Percentiles rank a stretch among this genome's conserved stretches.
phyloP scores from a whole-genome alignment of 257 asterid genomes.

The Salvia miltiorrhiza region DNA sequence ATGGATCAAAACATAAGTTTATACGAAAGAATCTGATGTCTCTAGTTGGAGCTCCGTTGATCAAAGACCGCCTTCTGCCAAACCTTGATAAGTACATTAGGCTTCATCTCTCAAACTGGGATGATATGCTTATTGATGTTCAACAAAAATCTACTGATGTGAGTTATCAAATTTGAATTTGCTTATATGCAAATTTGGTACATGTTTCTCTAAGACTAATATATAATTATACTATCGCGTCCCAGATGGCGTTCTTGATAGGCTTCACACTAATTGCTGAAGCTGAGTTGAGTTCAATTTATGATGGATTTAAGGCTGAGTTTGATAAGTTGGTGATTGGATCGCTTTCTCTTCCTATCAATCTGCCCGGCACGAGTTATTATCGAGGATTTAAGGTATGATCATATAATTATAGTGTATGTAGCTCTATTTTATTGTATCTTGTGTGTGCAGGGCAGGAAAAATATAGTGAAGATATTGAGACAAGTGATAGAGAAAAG shows the following conservation, averaged over 20 bases:
- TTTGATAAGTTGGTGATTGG: conserved; percentile 52
- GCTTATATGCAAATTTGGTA: not conserved
- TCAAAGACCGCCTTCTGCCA: conserved; percentile 49
- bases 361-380: conserved; percentile 60
- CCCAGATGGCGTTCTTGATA: conserved; percentile 54
- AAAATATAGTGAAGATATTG: conserved; percentile 42
- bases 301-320: conserved; percentile 35
- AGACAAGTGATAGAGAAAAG: conserved; percentile 48
- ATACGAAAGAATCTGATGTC: conserved; percentile 59
- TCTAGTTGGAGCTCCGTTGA: conserved; percentile 50
- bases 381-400: conserved; percentile 45
- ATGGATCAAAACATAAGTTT: conserved; percentile 61
- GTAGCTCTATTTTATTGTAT: not conserved
- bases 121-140: conserved; percentile 43
- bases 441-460: conserved; percentile 59
- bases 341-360: conserved; percentile 65
- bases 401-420: not conserved
- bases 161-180: not conserved
- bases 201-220: too few species aligned
- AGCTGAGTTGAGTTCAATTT: conserved; percentile 34
- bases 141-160: conserved; percentile 72
- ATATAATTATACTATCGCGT: too few species aligned
- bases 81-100: conserved; percentile 48
- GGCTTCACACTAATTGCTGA: conserved; percentile 47
- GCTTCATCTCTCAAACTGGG: conserved; percentile 56